Evolutionary conservation across 257 asterid genomes (phyloP).

Genomic region (Avicennia marina): DNA sequence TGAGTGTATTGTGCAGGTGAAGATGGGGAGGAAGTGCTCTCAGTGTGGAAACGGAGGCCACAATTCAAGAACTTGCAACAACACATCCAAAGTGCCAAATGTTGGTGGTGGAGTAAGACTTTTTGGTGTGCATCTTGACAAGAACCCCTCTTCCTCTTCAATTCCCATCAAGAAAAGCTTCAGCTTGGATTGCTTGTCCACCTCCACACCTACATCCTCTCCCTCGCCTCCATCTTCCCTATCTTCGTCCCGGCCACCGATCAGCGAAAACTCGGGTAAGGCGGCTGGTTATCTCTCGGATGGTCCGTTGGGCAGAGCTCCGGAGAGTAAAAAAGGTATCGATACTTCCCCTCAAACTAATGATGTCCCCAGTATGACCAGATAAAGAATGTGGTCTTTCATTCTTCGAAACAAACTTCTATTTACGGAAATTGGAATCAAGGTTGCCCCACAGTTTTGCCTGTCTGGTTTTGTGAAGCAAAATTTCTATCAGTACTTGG

Average conservation of each 20-base stretch:
- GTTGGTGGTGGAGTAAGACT: constrained; percentile 37
- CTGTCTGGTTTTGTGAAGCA: too few relatives aligned
- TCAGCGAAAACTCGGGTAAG: constrained; percentile 27
- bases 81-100: constrained; percentile 6
- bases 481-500: too few relatives aligned
- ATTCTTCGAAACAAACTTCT: too few relatives aligned
- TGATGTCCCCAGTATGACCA: background rate
- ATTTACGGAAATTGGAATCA: too few relatives aligned
- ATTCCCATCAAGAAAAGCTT: constrained; percentile 47
- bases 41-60: constrained; percentile 64
- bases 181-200: constrained; percentile 42
- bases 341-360: too few relatives aligned
- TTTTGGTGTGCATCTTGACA: constrained; percentile 55
- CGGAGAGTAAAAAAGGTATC: constrained; percentile 55
- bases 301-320: constrained; percentile 29
- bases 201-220: constrained; percentile 25
- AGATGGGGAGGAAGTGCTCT: constrained; percentile 71
- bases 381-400: background rate
- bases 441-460: too few relatives aligned
- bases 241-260: constrained; percentile 26
- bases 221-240: constrained; percentile 30
- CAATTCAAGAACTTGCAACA: constrained; percentile 61
- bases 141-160: constrained; percentile 21
- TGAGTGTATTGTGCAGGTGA: constrained; percentile 9
- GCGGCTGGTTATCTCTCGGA: constrained; percentile 42